Evolutionary conservation across 164 flowering plant genomes (phyloP), one percentile per base, ranked within the genome.

Genomic region (Vitis amurensis): DNA sequence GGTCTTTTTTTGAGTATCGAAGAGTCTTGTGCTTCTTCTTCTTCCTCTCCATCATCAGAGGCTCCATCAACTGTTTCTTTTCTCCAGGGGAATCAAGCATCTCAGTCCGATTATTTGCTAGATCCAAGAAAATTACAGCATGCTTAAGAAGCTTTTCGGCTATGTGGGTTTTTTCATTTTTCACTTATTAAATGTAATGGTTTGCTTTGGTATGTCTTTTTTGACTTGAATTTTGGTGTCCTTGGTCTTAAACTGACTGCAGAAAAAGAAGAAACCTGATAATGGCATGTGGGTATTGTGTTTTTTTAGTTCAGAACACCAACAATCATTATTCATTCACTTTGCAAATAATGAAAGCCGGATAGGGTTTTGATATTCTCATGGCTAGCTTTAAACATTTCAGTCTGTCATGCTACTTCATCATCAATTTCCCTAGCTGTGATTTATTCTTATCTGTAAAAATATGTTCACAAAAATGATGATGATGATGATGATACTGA

Each of bases 61-160:
- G 50, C 23, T 31, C 59, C 29, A 64, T 6, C 19, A 55, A 31
- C 44, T 31, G 0, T 31, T 31, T 31, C 5, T 31, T 31, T 50
- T 47, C 56, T 55, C 61, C 4, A 19, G 79, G 79, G 79, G 79
- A 76, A 76, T 76, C 75, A 71, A 76, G 79, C 79, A 19, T 76
- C 79, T 50, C 64, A 79, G 82, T 79, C 82, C 82, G 78, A 76
- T 75, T 23, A 23, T 23, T 23, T 71, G 76, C 70, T 67, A 68
- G 68, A 74, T 76, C 44, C 80, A 74, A 75, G 59, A 71, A 77
- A 66, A 56, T 68, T n/a, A 23, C 19, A 31, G 13, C 47, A 50
- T 50, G 67, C 30, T 23, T 23, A 23, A 70, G 51, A 63, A 73
- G 27, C 10, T 31, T 31, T 31, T 31, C 44, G n/a, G 15, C 56